Evolutionary conservation across 257 asterid species (phyloP).

Genomic region (Oldenlandia corymbosa): DNA sequence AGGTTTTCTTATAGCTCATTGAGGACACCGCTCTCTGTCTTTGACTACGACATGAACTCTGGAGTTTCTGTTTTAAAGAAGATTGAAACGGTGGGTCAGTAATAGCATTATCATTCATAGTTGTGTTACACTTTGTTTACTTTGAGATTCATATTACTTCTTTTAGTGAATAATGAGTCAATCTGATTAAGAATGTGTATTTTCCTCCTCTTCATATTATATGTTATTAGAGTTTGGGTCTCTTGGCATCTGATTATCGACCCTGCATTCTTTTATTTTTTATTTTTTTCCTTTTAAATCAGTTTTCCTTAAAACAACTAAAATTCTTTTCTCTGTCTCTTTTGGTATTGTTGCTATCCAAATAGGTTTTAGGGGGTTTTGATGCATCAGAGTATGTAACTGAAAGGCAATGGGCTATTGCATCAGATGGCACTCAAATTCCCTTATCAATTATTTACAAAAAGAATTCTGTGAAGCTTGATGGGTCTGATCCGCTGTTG

Average conservation of each 20-base stretch:
- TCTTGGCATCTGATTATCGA: neutral
- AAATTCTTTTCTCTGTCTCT: neutral
- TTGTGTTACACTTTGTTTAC: neutral
- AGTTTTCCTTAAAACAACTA: constrained; percentile 1
- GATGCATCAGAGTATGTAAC: constrained; percentile 69
- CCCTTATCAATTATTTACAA: constrained; percentile 77
- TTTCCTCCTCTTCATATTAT: neutral
- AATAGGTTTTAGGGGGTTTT: constrained; percentile 81
- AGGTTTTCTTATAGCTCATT: constrained; percentile 72
- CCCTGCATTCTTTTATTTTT: neutral
- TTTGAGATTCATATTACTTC: neutral
- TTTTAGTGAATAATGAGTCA: neutral
- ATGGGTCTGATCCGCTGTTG: constrained; percentile 79
- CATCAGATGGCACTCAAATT: constrained; percentile 71
- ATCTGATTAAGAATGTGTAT: neutral
- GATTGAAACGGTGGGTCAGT: constrained; percentile 60
- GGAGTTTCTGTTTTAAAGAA: constrained; percentile 82
- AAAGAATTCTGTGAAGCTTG: constrained; percentile 74
- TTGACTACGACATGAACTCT: constrained; percentile 83
- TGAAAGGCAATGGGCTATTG: constrained; percentile 90
- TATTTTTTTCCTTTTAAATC: too few relatives aligned
- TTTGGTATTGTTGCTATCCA: constrained; percentile 6
- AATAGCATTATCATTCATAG: neutral
- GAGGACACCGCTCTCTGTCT: constrained; percentile 84
- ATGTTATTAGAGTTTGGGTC: neutral